A percentile compares a stretch with the other conserved stretches of the same genome.
These are phyloP conservation scores for Termitomyces sp. DNA, from an alignment of 768 basidiomycete genomes.

Conservation along the genomic window DNA sequence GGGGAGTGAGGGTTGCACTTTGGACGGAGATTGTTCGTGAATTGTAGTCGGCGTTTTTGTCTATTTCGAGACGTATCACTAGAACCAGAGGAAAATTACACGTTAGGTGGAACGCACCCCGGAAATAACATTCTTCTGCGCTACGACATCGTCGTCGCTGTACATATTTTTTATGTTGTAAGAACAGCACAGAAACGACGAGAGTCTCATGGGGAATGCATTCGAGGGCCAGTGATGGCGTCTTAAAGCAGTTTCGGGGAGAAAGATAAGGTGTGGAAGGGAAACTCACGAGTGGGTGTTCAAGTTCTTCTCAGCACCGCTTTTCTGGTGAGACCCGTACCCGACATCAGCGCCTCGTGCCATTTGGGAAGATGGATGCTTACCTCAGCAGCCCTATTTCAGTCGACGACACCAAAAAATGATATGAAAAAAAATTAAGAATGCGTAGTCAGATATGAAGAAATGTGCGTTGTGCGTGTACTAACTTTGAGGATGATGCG, in stretches of 20 bases:
- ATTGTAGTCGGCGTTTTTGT: conserved; percentile 5
- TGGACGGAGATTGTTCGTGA: conserved; percentile 16
- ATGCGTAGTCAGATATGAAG: not conserved
- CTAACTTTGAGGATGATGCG: conserved; percentile 13
- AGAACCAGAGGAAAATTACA: not conserved
- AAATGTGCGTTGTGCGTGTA: not conserved
- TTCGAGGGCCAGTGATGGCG: conserved; percentile 25
- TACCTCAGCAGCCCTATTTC: conserved; percentile 26
- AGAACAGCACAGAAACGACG: conserved; percentile 60
- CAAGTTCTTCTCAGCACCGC: conserved; percentile 13
- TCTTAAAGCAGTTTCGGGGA: not conserved
- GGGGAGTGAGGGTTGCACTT: conserved; percentile 14
- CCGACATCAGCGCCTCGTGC: conserved; percentile 14
- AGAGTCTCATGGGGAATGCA: conserved; percentile 53
- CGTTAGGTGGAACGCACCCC: conserved; percentile 17
- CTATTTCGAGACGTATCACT: not conserved
- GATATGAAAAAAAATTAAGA: not conserved
- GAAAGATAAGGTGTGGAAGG: conserved; percentile 2
- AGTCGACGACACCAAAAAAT: conserved; percentile 2
- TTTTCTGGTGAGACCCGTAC: conserved; percentile 13
- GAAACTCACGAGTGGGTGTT: conserved; percentile 20
- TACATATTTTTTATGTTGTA: conserved; percentile 43
- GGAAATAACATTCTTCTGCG: conserved; percentile 26
- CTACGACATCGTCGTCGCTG: conserved; percentile 42
- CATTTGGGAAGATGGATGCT: conserved; percentile 10